Evolutionary conservation across 1,284 basidiomycete genomes (phyloP).

Genomic region (Pascua sp.): DNA sequence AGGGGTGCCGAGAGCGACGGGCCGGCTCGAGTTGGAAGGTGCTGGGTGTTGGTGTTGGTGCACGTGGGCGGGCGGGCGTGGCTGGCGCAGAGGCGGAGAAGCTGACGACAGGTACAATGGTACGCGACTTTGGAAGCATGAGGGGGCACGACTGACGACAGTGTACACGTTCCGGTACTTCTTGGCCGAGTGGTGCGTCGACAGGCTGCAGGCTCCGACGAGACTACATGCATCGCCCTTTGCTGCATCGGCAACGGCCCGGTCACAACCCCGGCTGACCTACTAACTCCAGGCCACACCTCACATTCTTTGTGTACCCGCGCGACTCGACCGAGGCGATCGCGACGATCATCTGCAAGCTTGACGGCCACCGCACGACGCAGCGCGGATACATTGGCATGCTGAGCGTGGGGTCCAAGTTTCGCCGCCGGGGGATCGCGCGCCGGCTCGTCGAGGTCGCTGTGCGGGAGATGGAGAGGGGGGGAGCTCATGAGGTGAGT

Average conservation of each 20-base stretch:
- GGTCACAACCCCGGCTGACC: too few relatives aligned
- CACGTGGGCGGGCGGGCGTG: neutral
- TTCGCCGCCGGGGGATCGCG: conserved; percentile 83
- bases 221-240: too few relatives aligned
- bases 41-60: neutral
- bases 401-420: conserved; percentile 79
- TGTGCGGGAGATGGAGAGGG: conserved; percentile 71
- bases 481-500: conserved; percentile 64
- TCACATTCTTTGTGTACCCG: conserved; percentile 72
- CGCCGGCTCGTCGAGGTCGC: conserved; percentile 72
- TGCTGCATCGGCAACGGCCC: neutral
- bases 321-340: conserved; percentile 56
- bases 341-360: conserved; percentile 93
- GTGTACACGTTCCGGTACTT: conserved; percentile 68
- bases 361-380: conserved; percentile 73
- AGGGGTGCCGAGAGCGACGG: neutral
- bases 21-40: neutral
- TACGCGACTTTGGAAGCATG: neutral
- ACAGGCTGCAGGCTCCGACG: too few relatives aligned
- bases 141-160: conserved; percentile 10
- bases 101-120: conserved; percentile 10
- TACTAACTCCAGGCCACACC: conserved; percentile 69
- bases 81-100: neutral
- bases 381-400: conserved; percentile 97
- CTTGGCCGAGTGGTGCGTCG: conserved; percentile 77